Base-by-base conservation (phyloP, 179 eudicot species). In the Corrigiola litoralis region DNA sequence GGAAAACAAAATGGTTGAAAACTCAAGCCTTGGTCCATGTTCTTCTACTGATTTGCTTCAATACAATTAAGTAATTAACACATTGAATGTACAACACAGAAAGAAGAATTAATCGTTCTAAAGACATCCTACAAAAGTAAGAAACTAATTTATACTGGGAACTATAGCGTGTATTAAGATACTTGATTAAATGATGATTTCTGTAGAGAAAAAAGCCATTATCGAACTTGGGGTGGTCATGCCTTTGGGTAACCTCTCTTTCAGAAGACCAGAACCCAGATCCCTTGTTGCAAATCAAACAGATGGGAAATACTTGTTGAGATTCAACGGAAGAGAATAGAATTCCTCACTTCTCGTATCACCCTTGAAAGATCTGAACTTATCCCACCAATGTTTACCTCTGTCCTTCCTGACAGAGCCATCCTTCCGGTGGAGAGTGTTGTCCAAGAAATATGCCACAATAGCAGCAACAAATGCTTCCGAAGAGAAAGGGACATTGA, bases 381-480 rank as follows among this genome's bases (percentile, higher is more conserved):
- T 83, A 70, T 90, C 96, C 99, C 97, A 94, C 97, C 97, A 94
- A 23, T 75, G 92, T 82, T 85, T 76, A 17, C 99, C 99, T 71
- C 97, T 72, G 65, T 94, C 99, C 65, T 85, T 86, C 63, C 88
- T 78, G n/a, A 81, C 72, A 5, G 81, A 34, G 29, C 33, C 70
- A 40, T 94, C 96, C 56, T 77, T 89, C 17, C 77, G 70, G 18
- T 78, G 81, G 46, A 94, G 61, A 0, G 97, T 88, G 61, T 77
- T 77, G 59, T 94, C 99, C n/a, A 94, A 73, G 72, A 94, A 73
- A 27, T 81, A 51, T 6, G 88, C 99, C 76, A 94, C 71, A 8
- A 88, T 38, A 0, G 88, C 92, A 1, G 88, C 99, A 41, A 94
- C 89, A 67, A 91, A 90, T 29, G 97, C 77, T 69, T 90, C 87